Conservation (phyloP, 176 grass and related monocot genomes). For the Rhipidocladum racemiflorum region DNA sequence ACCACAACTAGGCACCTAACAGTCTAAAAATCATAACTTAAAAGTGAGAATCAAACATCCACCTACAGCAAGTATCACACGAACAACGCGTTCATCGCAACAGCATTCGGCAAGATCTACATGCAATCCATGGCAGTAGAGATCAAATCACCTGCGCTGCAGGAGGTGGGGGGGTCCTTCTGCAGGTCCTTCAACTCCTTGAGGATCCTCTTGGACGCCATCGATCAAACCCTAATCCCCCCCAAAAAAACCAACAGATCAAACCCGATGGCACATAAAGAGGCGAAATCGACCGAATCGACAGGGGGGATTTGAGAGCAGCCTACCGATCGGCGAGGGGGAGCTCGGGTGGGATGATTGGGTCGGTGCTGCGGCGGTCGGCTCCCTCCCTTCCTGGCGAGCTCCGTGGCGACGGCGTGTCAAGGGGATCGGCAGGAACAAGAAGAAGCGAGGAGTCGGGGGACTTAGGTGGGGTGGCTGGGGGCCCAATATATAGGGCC, state of each 20-base stretch:
- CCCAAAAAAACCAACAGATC: constrained; percentile 31
- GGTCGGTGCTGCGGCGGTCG: not conserved
- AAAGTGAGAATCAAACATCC: not conserved
- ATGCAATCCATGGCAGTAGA: not conserved
- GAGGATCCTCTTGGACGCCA: constrained; percentile 91
- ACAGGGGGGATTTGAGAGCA: too few species aligned
- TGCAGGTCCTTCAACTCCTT: constrained; percentile 92
- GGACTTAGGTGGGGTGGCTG: not conserved
- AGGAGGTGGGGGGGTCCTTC: constrained; percentile 81
- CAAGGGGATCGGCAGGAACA: constrained; percentile 10
- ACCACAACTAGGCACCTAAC: not conserved
- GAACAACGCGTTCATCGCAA: not conserved
- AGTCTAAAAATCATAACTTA: not conserved
- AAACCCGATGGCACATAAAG: not conserved
- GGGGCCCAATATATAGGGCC: constrained; percentile 23
- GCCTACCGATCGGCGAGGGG: constrained; percentile 34
- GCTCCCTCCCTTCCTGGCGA: constrained; percentile 10
- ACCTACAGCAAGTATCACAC: not conserved
- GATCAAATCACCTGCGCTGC: constrained; percentile 68
- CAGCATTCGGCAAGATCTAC: constrained; percentile 41
- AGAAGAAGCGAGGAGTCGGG: constrained; percentile 38
- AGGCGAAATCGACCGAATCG: not conserved
- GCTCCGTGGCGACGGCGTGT: constrained; percentile 34
- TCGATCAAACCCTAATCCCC: constrained; percentile 58
- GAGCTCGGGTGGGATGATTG: not conserved